phyloP scores from a whole-genome alignment of 164 flowering plant species.

The Aristolochia contorta region DNA sequence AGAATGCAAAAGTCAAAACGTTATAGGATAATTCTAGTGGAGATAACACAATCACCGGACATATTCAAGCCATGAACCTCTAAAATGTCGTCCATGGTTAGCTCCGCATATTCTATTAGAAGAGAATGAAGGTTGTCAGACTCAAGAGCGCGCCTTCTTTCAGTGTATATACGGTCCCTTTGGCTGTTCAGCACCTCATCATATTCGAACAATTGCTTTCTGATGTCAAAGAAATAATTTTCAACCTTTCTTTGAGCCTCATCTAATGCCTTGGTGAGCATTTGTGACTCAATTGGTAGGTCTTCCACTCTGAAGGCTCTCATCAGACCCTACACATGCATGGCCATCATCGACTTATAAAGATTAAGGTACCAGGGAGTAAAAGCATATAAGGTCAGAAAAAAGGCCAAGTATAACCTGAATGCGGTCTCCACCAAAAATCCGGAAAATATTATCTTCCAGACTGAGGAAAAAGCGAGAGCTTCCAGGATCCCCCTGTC shows the following conservation, averaged over 20 bases:
- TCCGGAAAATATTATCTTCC: slow-evolving; percentile 92
- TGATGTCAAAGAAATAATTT: slow-evolving; percentile 90
- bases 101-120: slow-evolving; percentile 88
- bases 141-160: slow-evolving; percentile 90
- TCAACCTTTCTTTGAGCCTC: slow-evolving; percentile 99
- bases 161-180: slow-evolving; percentile 95
- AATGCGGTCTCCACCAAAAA: slow-evolving; percentile 93
- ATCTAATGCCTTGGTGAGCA: slow-evolving; percentile 93
- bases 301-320: slow-evolving; percentile 97
- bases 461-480: slow-evolving; percentile 97
- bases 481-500: slow-evolving; percentile 99
- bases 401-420: slow-evolving; percentile 40
- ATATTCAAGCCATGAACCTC: slow-evolving; percentile 34
- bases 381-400: background rate
- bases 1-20: background rate
- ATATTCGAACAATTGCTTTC: slow-evolving; percentile 91
- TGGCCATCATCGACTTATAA: slow-evolving; percentile 4
- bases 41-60: background rate
- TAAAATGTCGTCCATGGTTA: slow-evolving; percentile 97
- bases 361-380: background rate
- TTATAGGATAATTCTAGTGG: background rate
- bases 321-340: slow-evolving; percentile 74
- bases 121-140: slow-evolving; percentile 81
- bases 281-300: slow-evolving; percentile 89
- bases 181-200: slow-evolving; percentile 98